Evolutionary conservation across 768 basidiomycete species (phyloP).

Genomic region (Harrya chromipes): DNA sequence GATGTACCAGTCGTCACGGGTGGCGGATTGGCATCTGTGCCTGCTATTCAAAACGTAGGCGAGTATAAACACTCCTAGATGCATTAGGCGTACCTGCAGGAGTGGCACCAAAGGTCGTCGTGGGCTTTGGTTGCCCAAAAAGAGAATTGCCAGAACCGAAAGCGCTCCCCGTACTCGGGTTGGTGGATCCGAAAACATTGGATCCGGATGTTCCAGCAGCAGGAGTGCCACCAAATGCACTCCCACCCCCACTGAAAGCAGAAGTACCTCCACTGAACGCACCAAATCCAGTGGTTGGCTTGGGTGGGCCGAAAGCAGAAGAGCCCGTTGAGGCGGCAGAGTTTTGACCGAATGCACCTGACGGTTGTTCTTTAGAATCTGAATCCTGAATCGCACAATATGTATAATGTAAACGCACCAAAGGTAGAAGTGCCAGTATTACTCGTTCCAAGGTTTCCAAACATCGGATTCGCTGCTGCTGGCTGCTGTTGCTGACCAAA

Average conservation of each 20-base stretch:
- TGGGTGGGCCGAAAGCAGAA: slow-evolving; percentile 61
- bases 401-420: slow-evolving; percentile 26
- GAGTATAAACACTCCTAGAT: not conserved
- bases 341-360: slow-evolving; percentile 43
- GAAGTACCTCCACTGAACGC: slow-evolving; percentile 62
- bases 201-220: slow-evolving; percentile 32
- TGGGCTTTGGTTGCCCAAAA: slow-evolving; percentile 56
- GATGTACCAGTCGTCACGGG: slow-evolving; percentile 68
- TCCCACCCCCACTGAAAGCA: slow-evolving; percentile 45
- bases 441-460: slow-evolving; percentile 54
- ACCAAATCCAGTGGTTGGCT: slow-evolving; percentile 74
- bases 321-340: slow-evolving; percentile 34
- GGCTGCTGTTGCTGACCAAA: slow-evolving; percentile 71
- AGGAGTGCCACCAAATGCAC: slow-evolving; percentile 39
- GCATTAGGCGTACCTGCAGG: slow-evolving; percentile 29
- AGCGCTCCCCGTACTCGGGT: slow-evolving; percentile 30
- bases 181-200: slow-evolving; percentile 34
- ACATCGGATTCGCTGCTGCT: slow-evolving; percentile 76
- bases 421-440: slow-evolving; percentile 34
- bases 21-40: slow-evolving; percentile 39
- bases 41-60: slow-evolving; percentile 27
- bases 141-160: slow-evolving; percentile 48
- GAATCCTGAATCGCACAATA: slow-evolving; percentile 4
- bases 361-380: slow-evolving; percentile 1
- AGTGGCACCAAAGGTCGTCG: slow-evolving; percentile 42